A percentile compares a stretch with the other conserved stretches of the same genome.
phyloP scores from a whole-genome alignment of 345 rosid genomes.

The Punica granatum region DNA sequence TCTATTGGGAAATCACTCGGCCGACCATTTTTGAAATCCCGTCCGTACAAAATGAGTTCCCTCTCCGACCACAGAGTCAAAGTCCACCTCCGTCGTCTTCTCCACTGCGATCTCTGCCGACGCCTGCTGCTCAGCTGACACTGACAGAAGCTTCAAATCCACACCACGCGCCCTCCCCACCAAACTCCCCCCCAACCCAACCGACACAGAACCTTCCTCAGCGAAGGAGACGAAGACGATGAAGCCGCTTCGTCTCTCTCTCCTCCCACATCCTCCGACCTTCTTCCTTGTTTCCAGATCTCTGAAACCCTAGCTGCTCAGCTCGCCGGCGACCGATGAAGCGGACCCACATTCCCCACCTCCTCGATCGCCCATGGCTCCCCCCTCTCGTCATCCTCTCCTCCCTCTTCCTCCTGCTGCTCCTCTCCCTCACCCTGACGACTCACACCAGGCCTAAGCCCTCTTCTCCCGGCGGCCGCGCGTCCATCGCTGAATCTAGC shows the following conservation, averaged over 20 bases:
- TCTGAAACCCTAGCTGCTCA: not conserved
- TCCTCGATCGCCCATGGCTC: conserved; percentile 41
- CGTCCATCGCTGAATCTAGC: conserved; percentile 8
- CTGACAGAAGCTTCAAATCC: not conserved
- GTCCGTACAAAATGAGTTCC: too few species aligned
- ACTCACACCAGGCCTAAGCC: conserved; percentile 19
- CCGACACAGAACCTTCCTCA: not conserved
- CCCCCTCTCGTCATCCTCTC: conserved; percentile 23
- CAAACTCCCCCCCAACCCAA: not conserved
- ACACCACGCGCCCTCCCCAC: not conserved
- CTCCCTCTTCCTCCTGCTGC: conserved; percentile 28
- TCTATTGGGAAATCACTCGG: too few species aligned
- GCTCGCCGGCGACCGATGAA: conserved; percentile 33
- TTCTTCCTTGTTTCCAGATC: not conserved
- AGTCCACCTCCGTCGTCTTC: too few species aligned
- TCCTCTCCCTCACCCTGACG: conserved; percentile 21
- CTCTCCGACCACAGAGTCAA: too few species aligned
- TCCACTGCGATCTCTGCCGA: too few species aligned
- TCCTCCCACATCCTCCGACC: not conserved
- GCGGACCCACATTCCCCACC: conserved; percentile 37
- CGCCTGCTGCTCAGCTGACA: too few species aligned
- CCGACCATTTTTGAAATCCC: too few species aligned
- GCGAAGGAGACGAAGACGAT: not conserved
- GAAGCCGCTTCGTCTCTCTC: too few species aligned
- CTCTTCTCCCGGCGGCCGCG: conserved; percentile 19